A percentile compares a stretch with the other conserved stretches of the same genome.
Conservation (phyloP, 2,329 filamentous ascomycete genomes). For the Botrytis byssoidea region DNA sequence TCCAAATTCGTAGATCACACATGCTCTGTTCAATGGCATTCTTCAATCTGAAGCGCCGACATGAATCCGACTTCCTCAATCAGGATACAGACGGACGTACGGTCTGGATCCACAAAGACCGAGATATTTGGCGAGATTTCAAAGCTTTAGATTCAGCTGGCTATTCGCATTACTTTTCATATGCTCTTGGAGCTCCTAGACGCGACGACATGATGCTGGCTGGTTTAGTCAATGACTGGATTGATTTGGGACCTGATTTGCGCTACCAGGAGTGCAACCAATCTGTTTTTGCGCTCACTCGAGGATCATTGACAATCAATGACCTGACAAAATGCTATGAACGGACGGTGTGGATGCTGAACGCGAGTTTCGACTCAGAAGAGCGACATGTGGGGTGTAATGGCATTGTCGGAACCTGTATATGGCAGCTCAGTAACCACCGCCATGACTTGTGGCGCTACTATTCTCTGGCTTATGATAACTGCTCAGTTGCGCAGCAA, state of each 20-base stretch:
- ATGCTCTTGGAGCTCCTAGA: not conserved
- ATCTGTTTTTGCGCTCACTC: not conserved
- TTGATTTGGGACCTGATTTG: constrained; percentile 6
- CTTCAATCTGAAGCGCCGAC: constrained; percentile 1
- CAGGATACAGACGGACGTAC: not conserved
- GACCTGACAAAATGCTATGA: not conserved
- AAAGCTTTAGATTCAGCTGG: not conserved
- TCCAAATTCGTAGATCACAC: not conserved
- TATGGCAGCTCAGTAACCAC: not conserved
- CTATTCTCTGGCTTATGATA: not conserved
- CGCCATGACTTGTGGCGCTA: not conserved
- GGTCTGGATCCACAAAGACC: not conserved
- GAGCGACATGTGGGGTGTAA: not conserved
- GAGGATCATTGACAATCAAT: not conserved
- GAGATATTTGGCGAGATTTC: not conserved
- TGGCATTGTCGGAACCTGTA: not conserved
- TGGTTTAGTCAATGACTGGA: not conserved
- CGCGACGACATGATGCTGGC: not conserved
- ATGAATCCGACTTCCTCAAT: not conserved
- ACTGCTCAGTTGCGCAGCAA: not conserved
- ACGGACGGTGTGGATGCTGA: not conserved
- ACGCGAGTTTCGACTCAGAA: not conserved
- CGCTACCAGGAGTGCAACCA: constrained; percentile 3
- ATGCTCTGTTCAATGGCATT: constrained; percentile 9
- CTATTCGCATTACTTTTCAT: not conserved